Evolutionary conservation across 371 early-diverging fungal species (phyloP).

Genomic region (Mucor irregularis): DNA sequence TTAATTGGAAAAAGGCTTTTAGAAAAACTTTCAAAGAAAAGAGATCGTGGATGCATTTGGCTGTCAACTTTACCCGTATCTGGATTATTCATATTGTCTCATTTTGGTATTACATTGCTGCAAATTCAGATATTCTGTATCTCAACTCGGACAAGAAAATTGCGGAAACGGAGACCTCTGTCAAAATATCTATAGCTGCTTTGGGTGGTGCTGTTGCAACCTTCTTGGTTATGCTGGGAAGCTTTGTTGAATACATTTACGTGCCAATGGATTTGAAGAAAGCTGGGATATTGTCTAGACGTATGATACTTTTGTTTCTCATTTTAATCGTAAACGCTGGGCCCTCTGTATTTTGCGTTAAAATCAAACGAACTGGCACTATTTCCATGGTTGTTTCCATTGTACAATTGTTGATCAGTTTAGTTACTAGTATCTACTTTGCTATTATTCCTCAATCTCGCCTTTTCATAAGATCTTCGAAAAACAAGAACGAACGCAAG

Average conservation of each 20-base stretch:
- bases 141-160: slow-evolving; percentile 18
- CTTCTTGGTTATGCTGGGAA: slow-evolving; percentile 63
- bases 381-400: slow-evolving; percentile 56
- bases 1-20: slow-evolving; percentile 73
- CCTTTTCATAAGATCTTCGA: slow-evolving; percentile 25
- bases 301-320: slow-evolving; percentile 58
- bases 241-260: slow-evolving; percentile 70
- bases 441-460: slow-evolving; percentile 57
- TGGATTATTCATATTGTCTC: slow-evolving; percentile 83
- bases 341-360: slow-evolving; percentile 65
- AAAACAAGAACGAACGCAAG: slow-evolving; percentile 32
- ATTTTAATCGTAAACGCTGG: slow-evolving; percentile 64
- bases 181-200: slow-evolving; percentile 62
- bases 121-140: slow-evolving; percentile 68
- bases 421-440: slow-evolving; percentile 65
- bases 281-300: slow-evolving; percentile 59
- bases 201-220: slow-evolving; percentile 74
- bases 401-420: slow-evolving; percentile 65
- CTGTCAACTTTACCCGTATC: slow-evolving; percentile 81
- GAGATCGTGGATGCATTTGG: slow-evolving; percentile 80
- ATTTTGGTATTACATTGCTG: slow-evolving; percentile 80
- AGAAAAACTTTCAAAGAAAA: slow-evolving; percentile 84
- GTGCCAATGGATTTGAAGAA: slow-evolving; percentile 62
- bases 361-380: slow-evolving; percentile 40
- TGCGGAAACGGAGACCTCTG: slow-evolving; percentile 40